Base-by-base conservation (phyloP, 768 basidiomycete species). In the Cytidiella melzeri region DNA sequence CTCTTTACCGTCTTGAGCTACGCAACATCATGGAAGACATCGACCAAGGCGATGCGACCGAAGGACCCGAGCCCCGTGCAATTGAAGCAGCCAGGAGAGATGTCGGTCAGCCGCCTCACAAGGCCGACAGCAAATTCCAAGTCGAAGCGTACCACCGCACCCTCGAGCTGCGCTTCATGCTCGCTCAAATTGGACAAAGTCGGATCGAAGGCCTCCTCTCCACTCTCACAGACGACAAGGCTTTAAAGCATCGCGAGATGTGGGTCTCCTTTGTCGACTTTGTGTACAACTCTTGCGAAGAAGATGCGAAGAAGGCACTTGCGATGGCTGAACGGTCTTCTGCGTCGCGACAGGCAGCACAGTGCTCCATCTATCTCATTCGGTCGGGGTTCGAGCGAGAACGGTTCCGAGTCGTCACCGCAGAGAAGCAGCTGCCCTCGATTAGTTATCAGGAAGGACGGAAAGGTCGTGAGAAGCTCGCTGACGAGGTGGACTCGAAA, bases 91-190 rank as follows among this genome's bases (percentile, higher is more conserved):
- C 82, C 0, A 73, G 63, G 52, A 61, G 71, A 39, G 66, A 74
- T 41, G 71, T 85, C 18, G 84, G 83, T 0, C 77, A 77, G 55
- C 70, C 75, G 0, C 73, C 71, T 39, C 84, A 81, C 5, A 72
- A 71, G 5, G 81, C 80, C 0, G 82, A 84, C 61, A 69, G 70
- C 38, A 71, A 80, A 30, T 82, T 79, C 64, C 55, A 73, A 11
- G 77, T 84, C 6, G 83, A 85, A 58, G 81, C 81, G 0, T 69
- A 81, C 45, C 79, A 76, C 73, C 55, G 64, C 10, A 75, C 76
- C 5, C 60, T 87, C 34, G 64, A 77, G 23, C 65, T 83, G 23
- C 76, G 83, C 3, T 69, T 82, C 50, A 57, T 65, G 7, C 62
- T 87, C 23, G 69, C 63, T n/a, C 62, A 74, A 34, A 54, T 84